Percentiles rank a stretch among this genome's conserved stretches.
Conservation (phyloP, 495 filamentous ascomycete species). For the Elasticomyces elasticus region DNA sequence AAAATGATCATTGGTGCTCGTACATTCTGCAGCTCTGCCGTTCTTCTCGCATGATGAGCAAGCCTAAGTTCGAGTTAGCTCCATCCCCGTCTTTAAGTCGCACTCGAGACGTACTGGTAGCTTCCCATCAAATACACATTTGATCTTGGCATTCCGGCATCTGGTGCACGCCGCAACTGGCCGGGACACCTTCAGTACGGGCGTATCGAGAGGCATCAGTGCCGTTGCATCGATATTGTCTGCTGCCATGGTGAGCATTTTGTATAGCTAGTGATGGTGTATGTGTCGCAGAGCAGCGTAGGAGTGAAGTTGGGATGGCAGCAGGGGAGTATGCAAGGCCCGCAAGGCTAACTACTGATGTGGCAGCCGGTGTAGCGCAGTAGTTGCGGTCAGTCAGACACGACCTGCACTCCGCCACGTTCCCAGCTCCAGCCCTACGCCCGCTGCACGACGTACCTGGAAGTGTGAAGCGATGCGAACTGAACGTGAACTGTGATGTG, state of each 20-base stretch:
- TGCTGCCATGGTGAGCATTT: conserved; percentile 11
- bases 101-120: conserved; percentile 45
- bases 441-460: no score
- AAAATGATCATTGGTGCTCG: conserved; percentile 89
- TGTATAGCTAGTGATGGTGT: background rate
- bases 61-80: conserved; percentile 30
- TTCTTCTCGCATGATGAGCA: conserved; percentile 87
- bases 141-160: conserved; percentile 88
- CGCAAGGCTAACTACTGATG: no score
- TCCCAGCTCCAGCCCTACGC: no score
- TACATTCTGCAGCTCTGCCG: conserved; percentile 70
- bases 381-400: no score
- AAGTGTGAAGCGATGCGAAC: no score
- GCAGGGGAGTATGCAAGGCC: background rate
- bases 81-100: background rate
- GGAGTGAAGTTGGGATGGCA: background rate
- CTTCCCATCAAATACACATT: conserved; percentile 93
- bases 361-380: no score
- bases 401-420: no score
- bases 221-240: conserved; percentile 9
- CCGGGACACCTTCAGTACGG: conserved; percentile 76
- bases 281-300: background rate
- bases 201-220: conserved; percentile 50
- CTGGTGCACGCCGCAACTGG: conserved; percentile 87
- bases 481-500: no score